Percentiles rank a stretch among this genome's conserved stretches.
Conservation (phyloP, 306 rosid genomes). For the Carpinus fangiana region DNA sequence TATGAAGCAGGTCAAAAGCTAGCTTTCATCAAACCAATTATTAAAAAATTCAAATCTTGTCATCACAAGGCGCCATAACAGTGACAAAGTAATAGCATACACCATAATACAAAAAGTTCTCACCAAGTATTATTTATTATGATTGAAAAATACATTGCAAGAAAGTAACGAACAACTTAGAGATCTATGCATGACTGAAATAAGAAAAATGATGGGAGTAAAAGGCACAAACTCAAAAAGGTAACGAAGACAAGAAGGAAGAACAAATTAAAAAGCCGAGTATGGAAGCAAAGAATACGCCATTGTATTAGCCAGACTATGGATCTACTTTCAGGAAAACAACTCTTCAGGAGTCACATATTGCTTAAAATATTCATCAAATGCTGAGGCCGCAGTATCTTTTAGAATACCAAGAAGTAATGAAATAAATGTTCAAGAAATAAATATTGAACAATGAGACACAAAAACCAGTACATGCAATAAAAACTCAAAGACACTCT, state of each 20-base stretch:
- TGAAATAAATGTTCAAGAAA: too few relatives aligned
- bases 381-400: not conserved
- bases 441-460: not conserved
- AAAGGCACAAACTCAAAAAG: not conserved
- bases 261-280: not conserved
- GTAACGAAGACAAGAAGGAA: not conserved
- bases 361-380: not conserved
- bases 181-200: not conserved
- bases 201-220: too few relatives aligned
- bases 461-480: slow-evolving; percentile 6
- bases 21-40: not conserved
- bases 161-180: not conserved
- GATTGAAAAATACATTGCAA: too few relatives aligned
- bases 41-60: not conserved
- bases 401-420: not conserved
- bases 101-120: not conserved
- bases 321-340: slow-evolving; percentile 11
- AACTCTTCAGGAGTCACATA: not conserved
- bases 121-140: not conserved
- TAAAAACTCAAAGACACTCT: slow-evolving; percentile 2
- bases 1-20: not conserved
- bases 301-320: not conserved
- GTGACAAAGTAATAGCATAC: not conserved
- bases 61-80: not conserved
- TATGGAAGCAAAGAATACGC: not conserved